phyloP scores from a whole-genome alignment of 2,329 filamentous ascomycete species.

The Sporothrix protearum region DNA sequence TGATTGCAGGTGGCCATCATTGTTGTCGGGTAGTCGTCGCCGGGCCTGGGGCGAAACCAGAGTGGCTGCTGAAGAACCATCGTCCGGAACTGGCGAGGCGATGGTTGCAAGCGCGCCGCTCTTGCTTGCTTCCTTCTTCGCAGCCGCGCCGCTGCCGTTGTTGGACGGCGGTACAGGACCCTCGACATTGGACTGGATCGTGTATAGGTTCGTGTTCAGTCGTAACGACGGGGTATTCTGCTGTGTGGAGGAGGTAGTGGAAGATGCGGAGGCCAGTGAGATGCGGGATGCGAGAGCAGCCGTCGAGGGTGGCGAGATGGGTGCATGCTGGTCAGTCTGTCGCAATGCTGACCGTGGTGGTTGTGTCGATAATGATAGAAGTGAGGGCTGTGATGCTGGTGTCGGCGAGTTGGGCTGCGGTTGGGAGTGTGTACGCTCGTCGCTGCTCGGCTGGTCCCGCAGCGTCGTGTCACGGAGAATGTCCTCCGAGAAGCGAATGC shows the following conservation, averaged over 20 bases:
- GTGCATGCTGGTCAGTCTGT: not conserved
- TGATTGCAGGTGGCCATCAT: not conserved
- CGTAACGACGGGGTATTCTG: not conserved
- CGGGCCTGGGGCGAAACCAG: constrained; percentile 5
- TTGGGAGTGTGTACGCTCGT: constrained; percentile 4
- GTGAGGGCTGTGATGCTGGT: not conserved
- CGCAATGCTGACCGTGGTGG: not conserved
- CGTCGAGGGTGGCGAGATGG: not conserved
- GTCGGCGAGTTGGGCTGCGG: not conserved
- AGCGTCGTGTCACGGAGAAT: constrained; percentile 25
- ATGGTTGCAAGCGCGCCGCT: constrained; percentile 12
- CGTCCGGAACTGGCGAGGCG: not conserved
- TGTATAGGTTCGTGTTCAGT: constrained; percentile 10
- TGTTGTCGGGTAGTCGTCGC: not conserved
- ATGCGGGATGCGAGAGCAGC: not conserved
- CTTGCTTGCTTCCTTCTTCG: not conserved
- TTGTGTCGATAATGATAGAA: not conserved
- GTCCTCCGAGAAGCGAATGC: constrained; percentile 33
- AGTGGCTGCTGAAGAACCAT: constrained; percentile 13
- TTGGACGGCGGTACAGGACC: constrained; percentile 12
- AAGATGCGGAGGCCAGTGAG: not conserved
- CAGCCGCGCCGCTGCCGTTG: not conserved
- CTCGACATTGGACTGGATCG: constrained; percentile 23
- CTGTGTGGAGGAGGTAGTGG: not conserved
- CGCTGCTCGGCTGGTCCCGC: not conserved